These are phyloP conservation scores for Aristolochia contorta DNA, from an alignment of 164 flowering plant species.

Conservation along the genomic window DNA sequence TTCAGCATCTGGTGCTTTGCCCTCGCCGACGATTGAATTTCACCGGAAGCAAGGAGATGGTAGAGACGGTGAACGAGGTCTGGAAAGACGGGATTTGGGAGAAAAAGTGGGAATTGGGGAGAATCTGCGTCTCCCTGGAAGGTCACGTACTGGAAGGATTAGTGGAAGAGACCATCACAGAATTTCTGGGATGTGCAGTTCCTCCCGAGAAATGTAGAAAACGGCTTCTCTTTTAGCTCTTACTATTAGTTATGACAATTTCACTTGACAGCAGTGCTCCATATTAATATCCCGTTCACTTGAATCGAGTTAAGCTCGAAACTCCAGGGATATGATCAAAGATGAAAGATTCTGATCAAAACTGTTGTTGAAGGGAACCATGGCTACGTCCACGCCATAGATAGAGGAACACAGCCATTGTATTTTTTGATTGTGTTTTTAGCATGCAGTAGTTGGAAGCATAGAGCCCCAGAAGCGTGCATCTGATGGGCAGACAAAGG, in stretches of 20 bases:
- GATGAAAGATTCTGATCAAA: too few species aligned
- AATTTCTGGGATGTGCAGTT: conserved; percentile 14
- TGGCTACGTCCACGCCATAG: too few species aligned
- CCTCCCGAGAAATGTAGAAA: background rate
- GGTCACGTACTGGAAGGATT: conserved; percentile 45
- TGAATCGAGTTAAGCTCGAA: too few species aligned
- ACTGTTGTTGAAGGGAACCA: too few species aligned
- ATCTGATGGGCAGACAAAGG: too few species aligned
- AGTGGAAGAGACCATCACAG: conserved; percentile 49
- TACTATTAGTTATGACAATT: too few species aligned
- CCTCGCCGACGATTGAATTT: conserved; percentile 1
- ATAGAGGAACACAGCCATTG: too few species aligned
- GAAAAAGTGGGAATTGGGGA: conserved; percentile 47
- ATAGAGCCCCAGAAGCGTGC: background rate
- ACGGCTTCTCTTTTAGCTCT: background rate
- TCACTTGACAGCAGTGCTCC: too few species aligned
- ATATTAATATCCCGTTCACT: too few species aligned
- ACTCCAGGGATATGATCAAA: too few species aligned
- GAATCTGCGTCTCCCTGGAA: conserved; percentile 52
- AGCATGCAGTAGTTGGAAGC: too few species aligned
- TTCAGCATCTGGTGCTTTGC: background rate
- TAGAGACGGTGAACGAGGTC: conserved; percentile 46
- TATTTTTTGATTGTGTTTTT: too few species aligned
- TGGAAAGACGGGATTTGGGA: conserved; percentile 51
- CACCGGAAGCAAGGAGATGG: conserved; percentile 41